Percentiles rank a stretch among this genome's conserved stretches.
These are phyloP conservation scores for Macroventuria anomochaeta DNA, from an alignment of 2,329 filamentous ascomycete species.

Conservation along the genomic window DNA sequence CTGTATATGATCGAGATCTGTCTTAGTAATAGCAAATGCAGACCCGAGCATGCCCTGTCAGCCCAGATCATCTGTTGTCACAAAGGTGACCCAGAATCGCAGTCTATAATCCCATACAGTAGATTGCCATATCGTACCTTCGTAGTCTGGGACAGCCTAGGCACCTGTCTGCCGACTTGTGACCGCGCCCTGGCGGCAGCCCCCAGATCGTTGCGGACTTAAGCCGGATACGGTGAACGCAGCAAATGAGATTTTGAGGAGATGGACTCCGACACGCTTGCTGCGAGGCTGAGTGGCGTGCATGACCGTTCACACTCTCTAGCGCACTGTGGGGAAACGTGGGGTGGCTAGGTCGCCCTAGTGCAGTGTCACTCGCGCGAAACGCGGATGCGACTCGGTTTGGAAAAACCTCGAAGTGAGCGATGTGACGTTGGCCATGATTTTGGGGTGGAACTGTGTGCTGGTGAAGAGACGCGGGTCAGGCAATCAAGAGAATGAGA, in stretches of 20 bases:
- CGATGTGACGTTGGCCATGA: neutral
- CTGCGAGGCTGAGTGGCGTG: constrained; percentile 5
- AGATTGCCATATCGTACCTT: neutral
- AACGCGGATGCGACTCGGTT: neutral
- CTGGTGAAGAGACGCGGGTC: neutral
- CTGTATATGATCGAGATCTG: neutral
- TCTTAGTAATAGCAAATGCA: neutral
- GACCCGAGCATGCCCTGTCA: neutral
- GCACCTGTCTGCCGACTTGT: neutral
- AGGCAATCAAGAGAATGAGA: neutral
- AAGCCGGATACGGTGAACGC: neutral
- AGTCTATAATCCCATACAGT: neutral
- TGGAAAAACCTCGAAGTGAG: neutral
- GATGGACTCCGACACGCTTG: neutral
- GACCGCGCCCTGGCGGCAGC: neutral
- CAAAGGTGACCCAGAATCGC: neutral
- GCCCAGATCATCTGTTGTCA: neutral
- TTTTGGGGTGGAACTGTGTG: neutral
- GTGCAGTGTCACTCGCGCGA: neutral
- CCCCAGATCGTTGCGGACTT: neutral
- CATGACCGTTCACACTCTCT: neutral
- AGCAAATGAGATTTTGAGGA: neutral
- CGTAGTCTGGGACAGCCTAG: neutral
- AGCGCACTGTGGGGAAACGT: constrained; percentile 9
- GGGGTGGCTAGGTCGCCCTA: neutral